phyloP scores from a whole-genome alignment of 2,329 filamentous ascomycete species.

The Cordyceps cicadae region DNA sequence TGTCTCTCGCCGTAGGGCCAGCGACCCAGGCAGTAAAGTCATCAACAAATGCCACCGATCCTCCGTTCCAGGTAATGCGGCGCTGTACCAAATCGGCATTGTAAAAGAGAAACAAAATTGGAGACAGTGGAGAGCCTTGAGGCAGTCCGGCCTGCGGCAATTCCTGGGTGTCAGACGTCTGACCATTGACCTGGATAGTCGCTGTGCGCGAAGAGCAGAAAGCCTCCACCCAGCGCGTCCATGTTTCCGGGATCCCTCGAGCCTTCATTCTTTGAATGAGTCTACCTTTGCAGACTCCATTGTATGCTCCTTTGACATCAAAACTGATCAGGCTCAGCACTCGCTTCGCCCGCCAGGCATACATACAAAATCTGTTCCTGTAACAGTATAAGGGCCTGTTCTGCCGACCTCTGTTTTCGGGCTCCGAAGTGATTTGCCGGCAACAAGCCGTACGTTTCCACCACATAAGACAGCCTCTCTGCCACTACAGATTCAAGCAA shows the following conservation, averaged over 20 bases:
- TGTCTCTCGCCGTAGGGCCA: conserved; percentile 11
- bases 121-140: conserved; percentile 27
- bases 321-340: conserved; percentile 29
- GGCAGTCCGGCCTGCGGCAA: conserved; percentile 20
- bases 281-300: conserved; percentile 28
- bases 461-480: no score
- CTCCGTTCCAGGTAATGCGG: conserved; percentile 17
- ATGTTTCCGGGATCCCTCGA: conserved; percentile 16
- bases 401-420: conserved; percentile 11
- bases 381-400: conserved; percentile 13
- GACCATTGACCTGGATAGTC: conserved; percentile 17
- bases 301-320: conserved; percentile 33
- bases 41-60: conserved; percentile 12
- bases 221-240: conserved; percentile 16
- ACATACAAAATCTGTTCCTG: conserved; percentile 9
- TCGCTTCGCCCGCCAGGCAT: conserved; percentile 10
- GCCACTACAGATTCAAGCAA: no score
- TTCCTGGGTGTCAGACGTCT: conserved; percentile 12
- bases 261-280: conserved; percentile 16
- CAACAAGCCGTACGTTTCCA: not conserved
- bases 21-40: conserved; percentile 14
- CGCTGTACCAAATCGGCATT: conserved; percentile 28
- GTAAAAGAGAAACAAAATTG: conserved; percentile 27
- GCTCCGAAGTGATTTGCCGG: conserved; percentile 14
- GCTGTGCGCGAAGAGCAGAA: conserved; percentile 21